phyloP scores from a whole-genome alignment of 306 rosid species.

The Glycine tomentella region DNA sequence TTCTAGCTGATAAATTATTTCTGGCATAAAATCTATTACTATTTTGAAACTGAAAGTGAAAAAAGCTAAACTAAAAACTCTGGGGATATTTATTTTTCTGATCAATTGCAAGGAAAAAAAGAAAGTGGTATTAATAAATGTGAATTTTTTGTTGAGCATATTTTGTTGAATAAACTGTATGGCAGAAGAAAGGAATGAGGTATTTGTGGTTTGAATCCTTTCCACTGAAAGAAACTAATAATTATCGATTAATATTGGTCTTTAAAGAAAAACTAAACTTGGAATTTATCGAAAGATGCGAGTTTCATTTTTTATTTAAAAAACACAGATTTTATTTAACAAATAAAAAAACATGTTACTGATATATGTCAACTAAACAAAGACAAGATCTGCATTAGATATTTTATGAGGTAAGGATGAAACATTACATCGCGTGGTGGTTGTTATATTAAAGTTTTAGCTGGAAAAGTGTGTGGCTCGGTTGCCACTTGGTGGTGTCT shows the following conservation, averaged over 20 bases:
- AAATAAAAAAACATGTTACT: not conserved
- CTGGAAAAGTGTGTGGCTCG: not conserved
- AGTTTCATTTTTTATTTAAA: no score
- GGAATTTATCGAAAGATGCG: not conserved
- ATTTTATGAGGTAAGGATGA: not conserved
- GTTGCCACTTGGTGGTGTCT: not conserved
- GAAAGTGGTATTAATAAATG: no score
- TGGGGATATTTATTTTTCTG: not conserved
- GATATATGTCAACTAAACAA: not conserved
- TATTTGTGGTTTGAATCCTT: no score
- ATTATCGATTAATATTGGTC: no score
- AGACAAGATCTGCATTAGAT: not conserved
- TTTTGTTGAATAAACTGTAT: no score
- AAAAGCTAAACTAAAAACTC: not conserved
- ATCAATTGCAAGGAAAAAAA: not conserved
- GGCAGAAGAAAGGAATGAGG: no score
- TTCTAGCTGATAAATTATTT: not conserved
- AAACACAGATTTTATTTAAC: no score
- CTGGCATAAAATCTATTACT: not conserved
- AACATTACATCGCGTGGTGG: not conserved
- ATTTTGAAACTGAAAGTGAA: not conserved
- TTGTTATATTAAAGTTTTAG: no score
- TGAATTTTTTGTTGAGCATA: no score
- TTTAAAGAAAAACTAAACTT: no score
- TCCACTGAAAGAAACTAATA: no score